phyloP scores from a whole-genome alignment of 169 alveolate genomes.

The Eimeria tenella region DNA sequence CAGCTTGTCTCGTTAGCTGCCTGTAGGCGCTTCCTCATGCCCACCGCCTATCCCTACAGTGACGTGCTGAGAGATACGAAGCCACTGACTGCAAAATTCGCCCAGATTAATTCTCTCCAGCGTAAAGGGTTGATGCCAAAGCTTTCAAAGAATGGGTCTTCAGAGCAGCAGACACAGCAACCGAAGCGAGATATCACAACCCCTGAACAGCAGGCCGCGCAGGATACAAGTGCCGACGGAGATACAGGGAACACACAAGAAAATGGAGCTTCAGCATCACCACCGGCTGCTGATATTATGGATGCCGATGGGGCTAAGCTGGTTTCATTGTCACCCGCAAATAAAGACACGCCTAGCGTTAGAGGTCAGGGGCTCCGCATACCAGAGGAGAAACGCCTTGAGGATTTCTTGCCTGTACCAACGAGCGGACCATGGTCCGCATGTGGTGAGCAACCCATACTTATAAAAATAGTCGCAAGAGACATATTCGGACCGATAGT shows the following conservation, averaged over 20 bases:
- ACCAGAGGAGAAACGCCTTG: neutral
- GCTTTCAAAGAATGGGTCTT: neutral
- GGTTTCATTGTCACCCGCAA: neutral
- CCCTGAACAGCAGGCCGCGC: neutral
- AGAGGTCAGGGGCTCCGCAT: conserved; percentile 7
- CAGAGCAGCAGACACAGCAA: conserved; percentile 7
- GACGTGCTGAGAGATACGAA: conserved; percentile 42
- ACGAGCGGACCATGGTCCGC: conserved; percentile 67
- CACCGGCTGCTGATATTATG: neutral
- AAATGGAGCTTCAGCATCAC: conserved; percentile 8
- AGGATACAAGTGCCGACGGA: neutral
- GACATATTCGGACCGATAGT: too few relatives aligned
- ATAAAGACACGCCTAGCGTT: conserved; percentile 9
- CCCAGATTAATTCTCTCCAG: conserved; percentile 64
- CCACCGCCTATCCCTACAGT: conserved; percentile 64
- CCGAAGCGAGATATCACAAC: neutral
- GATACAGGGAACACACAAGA: neutral
- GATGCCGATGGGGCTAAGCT: neutral
- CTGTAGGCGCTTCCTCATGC: conserved; percentile 65
- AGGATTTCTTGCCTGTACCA: conserved; percentile 46
- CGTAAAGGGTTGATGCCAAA: neutral
- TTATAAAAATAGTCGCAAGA: too few relatives aligned
- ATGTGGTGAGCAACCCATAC: conserved; percentile 50
- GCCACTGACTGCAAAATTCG: conserved; percentile 14
- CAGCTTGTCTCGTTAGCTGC: conserved; percentile 74